Conservation (phyloP, 140 eudicot genomes). For the Cichorium intybus region DNA sequence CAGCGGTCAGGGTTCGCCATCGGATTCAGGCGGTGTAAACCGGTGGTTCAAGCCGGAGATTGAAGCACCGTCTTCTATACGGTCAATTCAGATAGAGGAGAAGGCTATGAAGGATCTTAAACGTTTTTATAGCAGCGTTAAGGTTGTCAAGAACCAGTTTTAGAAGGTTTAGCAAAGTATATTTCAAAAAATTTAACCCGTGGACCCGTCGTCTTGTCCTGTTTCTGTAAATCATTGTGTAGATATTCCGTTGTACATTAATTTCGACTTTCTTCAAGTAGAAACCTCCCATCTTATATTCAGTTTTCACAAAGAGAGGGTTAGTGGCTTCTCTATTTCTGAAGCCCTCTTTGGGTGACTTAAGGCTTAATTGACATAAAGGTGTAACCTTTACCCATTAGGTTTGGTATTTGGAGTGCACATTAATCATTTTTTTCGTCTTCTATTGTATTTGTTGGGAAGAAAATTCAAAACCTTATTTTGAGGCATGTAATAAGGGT, state of each 20-base stretch:
- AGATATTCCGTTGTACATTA: slow-evolving; percentile 25
- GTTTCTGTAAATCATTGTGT: slow-evolving; percentile 33
- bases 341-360: not conserved
- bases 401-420: not conserved
- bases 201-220: slow-evolving; percentile 10
- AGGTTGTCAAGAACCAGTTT: slow-evolving; percentile 74
- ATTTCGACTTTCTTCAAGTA: slow-evolving; percentile 23
- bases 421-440: not conserved
- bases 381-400: slow-evolving; percentile 9
- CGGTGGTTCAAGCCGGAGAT: slow-evolving; percentile 92
- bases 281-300: slow-evolving; percentile 1
- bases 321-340: not conserved
- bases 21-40: slow-evolving; percentile 56
- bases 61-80: slow-evolving; percentile 74
- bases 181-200: not conserved
- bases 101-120: slow-evolving; percentile 87
- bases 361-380: slow-evolving; percentile 12
- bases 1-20: slow-evolving; percentile 75
- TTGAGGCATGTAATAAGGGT: not conserved
- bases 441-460: not conserved
- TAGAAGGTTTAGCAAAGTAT: slow-evolving; percentile 14
- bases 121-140: slow-evolving; percentile 87
- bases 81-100: slow-evolving; percentile 94
- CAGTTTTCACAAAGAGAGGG: not conserved
- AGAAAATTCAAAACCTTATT: not conserved